Percentiles rank a stretch among this genome's conserved stretches.
Evolutionary conservation across 148 eudicot genomes (phyloP).

Genomic region (Gaultheria prostrata): DNA sequence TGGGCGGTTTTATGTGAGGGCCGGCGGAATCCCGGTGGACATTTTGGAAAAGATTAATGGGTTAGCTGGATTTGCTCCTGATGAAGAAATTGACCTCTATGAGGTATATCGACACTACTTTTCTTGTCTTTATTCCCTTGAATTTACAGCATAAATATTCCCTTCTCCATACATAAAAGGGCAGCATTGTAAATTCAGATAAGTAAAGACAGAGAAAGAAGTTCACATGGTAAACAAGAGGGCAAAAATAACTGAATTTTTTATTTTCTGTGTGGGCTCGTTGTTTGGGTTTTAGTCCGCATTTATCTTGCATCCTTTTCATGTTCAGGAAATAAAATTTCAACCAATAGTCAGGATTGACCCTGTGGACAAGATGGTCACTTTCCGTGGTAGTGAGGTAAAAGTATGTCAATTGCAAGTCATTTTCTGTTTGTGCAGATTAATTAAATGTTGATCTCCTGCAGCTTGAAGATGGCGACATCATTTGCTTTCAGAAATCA

Average conservation of each 20-base stretch:
- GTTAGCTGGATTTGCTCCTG: constrained; percentile 80
- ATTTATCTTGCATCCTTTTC: neutral
- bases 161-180: neutral
- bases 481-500: constrained; percentile 78
- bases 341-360: constrained; percentile 89
- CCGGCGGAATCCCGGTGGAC: constrained; percentile 55
- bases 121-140: neutral
- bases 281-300: neutral
- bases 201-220: neutral
- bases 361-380: constrained; percentile 54
- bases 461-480: constrained; percentile 94
- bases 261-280: neutral
- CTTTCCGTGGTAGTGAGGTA: constrained; percentile 80
- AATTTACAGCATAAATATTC: neutral
- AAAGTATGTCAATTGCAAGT: neutral
- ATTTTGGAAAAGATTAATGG: constrained; percentile 62
- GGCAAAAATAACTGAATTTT: neutral
- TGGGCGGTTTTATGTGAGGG: constrained; percentile 78
- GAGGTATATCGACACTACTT: constrained; percentile 44
- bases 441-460: neutral
- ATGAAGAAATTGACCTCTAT: constrained; percentile 74
- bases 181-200: neutral
- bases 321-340: constrained; percentile 74
- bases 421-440: neutral
- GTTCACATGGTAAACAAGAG: neutral